These are phyloP conservation scores for Imleria badia DNA, from an alignment of 768 basidiomycete species.

Conservation along the genomic window DNA sequence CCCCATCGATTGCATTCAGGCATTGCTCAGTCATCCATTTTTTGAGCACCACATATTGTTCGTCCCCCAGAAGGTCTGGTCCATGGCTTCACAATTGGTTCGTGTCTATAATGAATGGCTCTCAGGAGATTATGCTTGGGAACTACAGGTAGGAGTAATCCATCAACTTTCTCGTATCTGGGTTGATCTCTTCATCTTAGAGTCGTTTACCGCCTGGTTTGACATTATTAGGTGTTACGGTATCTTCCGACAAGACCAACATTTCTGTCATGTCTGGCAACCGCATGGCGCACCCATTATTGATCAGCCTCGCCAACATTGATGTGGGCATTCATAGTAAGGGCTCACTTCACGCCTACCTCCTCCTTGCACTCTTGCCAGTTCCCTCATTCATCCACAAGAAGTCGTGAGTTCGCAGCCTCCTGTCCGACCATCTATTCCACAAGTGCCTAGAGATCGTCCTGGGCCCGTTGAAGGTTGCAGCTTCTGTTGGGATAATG, in stretches of 20 bases:
- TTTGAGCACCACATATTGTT: neutral
- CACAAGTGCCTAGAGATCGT: neutral
- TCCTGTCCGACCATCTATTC: neutral
- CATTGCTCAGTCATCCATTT: neutral
- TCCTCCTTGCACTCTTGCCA: neutral
- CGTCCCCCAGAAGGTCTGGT: neutral
- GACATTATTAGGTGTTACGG: neutral
- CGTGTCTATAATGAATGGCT: neutral
- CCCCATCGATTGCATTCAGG: neutral
- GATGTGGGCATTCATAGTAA: neutral
- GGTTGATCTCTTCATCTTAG: neutral
- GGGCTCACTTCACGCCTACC: neutral
- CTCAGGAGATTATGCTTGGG: neutral
- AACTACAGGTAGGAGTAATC: no score
- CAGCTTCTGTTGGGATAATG: no score
- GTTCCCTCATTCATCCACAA: neutral
- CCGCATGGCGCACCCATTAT: neutral
- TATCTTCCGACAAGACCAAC: no score
- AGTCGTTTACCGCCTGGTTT: neutral
- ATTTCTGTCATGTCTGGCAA: neutral
- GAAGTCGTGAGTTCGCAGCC: neutral
- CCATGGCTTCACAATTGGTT: neutral
- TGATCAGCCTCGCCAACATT: no score
- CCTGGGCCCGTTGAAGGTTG: neutral
- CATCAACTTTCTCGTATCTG: no score